Evolutionary conservation across 192 early-diverging fungal genomes (phyloP), one percentile per base, ranked within the genome.

Genomic region (Mortierella claussenii): DNA sequence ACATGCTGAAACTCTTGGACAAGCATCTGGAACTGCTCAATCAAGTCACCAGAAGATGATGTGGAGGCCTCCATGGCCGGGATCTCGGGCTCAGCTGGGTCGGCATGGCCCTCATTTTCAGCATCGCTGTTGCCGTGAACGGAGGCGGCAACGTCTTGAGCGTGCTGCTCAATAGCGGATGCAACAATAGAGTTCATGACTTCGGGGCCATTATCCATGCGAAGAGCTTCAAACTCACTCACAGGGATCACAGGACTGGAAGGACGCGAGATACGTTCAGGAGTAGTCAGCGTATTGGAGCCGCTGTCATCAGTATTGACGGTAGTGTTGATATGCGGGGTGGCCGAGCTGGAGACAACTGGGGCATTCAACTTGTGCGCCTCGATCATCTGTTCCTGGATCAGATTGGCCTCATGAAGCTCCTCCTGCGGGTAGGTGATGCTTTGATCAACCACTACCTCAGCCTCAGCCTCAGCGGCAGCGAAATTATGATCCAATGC

Each of bases 91-190:
- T 76, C 73, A 11, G 63, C 53, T 1, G 73, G 73, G 24, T 76
- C 73, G 12, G 17, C 34, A 18, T 12, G 9, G 0, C 17, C 43
- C 6, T 55, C 49, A 20, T 57, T 60, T 8, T 51, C 60, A 17
- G 61, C 34, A 15, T 67, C 49, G 32, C 45, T 53, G 13, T 46
- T 28, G 12, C 60, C 13, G 11, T 53, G 44, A 12, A 49, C 47
- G 30, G 63, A 58, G 40, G 15, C 43, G 21, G 64, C 59, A 4
- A 48, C 18, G 8, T 76, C 64, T 9, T 67, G 63, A 26, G 73
- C 73, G 28, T 76, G 73, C 17, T 76, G 73, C 47, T 76, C 73
- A 27, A 76, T 76, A 26, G 73, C 73, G 17, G 73, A 76, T 27
- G 73, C 73, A n/a, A 76, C 57, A 23, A 76, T 76, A 24, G 63